A percentile compares a stretch with the other conserved stretches of the same genome.
phyloP scores from a whole-genome alignment of 495 filamentous ascomycete genomes.

The Chaetomidium leptoderma region DNA sequence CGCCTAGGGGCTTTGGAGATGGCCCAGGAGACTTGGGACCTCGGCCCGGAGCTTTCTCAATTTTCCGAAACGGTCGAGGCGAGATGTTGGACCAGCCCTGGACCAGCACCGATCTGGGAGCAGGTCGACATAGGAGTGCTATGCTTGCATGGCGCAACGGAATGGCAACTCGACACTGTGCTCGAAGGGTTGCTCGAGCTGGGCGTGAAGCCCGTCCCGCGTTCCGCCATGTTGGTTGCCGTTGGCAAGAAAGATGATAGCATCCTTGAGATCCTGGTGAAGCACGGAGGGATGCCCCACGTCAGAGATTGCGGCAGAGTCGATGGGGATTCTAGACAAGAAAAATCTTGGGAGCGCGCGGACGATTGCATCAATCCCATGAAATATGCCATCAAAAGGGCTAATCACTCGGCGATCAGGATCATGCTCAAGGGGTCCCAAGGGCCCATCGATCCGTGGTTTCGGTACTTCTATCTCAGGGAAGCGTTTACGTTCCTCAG shows the following conservation, averaged over 20 bases:
- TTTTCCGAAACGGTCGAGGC: background rate
- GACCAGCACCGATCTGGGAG: background rate
- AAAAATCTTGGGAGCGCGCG: background rate
- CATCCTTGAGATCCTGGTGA: background rate
- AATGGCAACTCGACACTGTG: background rate
- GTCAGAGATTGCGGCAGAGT: background rate
- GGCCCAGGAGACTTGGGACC: background rate
- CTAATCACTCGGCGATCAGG: background rate
- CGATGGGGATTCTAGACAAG: background rate
- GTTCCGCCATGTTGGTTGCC: background rate
- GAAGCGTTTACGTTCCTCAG: background rate
- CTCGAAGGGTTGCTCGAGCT: background rate
- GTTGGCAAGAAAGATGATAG: background rate
- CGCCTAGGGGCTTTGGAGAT: background rate
- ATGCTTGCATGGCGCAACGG: background rate
- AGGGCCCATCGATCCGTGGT: background rate
- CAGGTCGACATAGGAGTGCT: background rate
- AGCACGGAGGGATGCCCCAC: conserved; percentile 1
- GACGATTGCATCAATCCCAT: conserved; percentile 3
- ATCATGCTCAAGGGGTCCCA: background rate
- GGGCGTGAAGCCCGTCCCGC: background rate
- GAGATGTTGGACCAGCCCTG: too few species aligned
- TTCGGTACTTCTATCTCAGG: conserved; percentile 4
- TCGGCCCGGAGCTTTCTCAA: background rate
- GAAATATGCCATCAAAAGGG: background rate